These are phyloP conservation scores for Penicillium turbatum DNA, from an alignment of 495 filamentous ascomycete species.

Conservation along the genomic window DNA sequence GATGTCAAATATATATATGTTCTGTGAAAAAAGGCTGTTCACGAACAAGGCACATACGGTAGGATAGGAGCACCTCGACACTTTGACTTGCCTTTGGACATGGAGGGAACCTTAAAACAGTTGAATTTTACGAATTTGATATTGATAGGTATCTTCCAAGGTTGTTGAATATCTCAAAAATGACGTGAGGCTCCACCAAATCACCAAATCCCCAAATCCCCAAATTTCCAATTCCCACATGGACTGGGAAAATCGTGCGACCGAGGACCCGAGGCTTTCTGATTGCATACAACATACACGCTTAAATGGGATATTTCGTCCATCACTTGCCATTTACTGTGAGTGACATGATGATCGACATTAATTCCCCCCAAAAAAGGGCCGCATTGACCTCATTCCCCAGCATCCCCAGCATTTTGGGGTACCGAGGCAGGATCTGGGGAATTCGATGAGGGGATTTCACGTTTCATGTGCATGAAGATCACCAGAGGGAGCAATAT, in stretches of 20 bases:
- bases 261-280: neutral
- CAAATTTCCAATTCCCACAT: neutral
- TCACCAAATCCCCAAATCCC: too few relatives aligned
- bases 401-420: neutral
- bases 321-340: neutral
- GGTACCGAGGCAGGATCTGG: conserved; percentile 24
- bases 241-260: neutral
- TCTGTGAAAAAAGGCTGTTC: too few relatives aligned
- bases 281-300: neutral
- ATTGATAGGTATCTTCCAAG: too few relatives aligned
- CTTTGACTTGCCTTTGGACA: too few relatives aligned
- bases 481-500: conserved; percentile 5
- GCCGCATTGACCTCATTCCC: conserved; percentile 8
- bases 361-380: neutral
- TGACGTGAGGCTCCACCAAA: neutral
- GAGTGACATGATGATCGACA: conserved; percentile 1
- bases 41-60: too few relatives aligned
- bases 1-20: too few relatives aligned
- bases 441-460: conserved; percentile 13
- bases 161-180: neutral
- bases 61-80: too few relatives aligned
- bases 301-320: neutral
- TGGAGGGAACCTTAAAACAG: too few relatives aligned
- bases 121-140: too few relatives aligned
- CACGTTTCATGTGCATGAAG: conserved; percentile 27